Base-by-base conservation (phyloP, 495 filamentous ascomycete genomes). In the Astrothelium macrocarpum region DNA sequence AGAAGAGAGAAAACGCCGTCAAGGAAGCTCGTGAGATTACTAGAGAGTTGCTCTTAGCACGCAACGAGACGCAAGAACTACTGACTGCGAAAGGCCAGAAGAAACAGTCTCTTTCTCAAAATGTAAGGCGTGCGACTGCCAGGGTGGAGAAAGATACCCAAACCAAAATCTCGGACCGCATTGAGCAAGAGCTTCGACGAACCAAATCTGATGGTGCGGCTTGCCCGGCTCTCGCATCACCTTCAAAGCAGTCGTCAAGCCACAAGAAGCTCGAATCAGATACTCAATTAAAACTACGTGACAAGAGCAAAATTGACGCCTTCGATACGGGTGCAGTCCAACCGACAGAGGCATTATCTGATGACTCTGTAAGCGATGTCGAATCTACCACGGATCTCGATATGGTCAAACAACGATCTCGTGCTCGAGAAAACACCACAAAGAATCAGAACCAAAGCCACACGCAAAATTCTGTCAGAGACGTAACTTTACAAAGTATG, bases 301-400 rank as follows among this genome's bases (percentile, higher is more conserved):
- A 56, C 23, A 2, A 2, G 25, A 56, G 20, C 3, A 26, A 9
- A 16, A 20, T 25, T 28, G 20, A 56, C 9, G 9, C 9, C 20
- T 20, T 9, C 5, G 25, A 56, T 11, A n/a, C 16, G 25, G 11
- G 3, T 28, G 16, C 25, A 9, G 25, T 26, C 16, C 49, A 56
- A 16, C 49, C 23, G 10, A 56, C 46, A 12, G 12, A 59, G 16
- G 43, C 4, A 11, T n/a, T 25, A 0, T 34, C 25, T 25, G 61
- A 61, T 7, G 29, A 45, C 0, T 65, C 63, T 25, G 29, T 28
- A 23, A 71, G 67, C 59, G 71, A 71, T 46, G 64, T 31, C 5
- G 68, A 72, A 20, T 72, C 71, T 18, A 74, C 74, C 7, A 73
- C 71, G 1, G 70, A 74, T 34, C 60, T 73, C 12, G 66, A 64